Evolutionary conservation across 2,329 filamentous ascomycete species (phyloP), one percentile per base, ranked within the genome.

Genomic region (Aspergillus pseudoglaucus): DNA sequence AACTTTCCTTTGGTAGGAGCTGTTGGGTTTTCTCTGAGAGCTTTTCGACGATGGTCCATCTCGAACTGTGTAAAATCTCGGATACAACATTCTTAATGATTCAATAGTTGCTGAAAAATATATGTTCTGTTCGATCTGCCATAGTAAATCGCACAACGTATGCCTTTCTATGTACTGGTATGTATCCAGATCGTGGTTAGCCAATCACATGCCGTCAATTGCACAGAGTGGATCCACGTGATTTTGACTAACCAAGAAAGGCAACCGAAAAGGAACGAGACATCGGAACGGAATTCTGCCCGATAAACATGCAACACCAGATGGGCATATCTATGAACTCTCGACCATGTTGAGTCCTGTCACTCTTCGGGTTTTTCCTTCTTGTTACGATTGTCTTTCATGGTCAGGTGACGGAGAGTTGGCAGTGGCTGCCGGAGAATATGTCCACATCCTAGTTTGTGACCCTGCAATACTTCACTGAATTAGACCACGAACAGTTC

Each of bases 401-500:
- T 84, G 81, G 79, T 83, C 80, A 6, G 62, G 70, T 35, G 79
- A 83, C 54, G 77, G 78, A 41, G 75, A 78, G 43, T 70, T 84
- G 40, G 80, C 79, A 6, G 63, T 83, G 42, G 77, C 77, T 12
- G 75, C 74, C 9, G 76, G 77, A 45, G 79, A 83, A 56, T 66
- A 72, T 51, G 71, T 82, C 15, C 71, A 79, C 38, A 66, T 83
- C 35, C 59, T 82, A 53, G 69, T 79, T 30, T 50, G 62, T 59
- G 10, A 18, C 33, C 15, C 15, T 17, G n/a, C n/a, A n/a, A 7
- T 17, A 3, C n/a, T 17, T 35, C 17, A 35, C 14, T n/a, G 33
- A 14, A 35, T n/a, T n/a, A n/a, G n/a, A n/a, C n/a, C 33, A 9
- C 17, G 17, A 37, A 37, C 12, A 37, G 9, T 1, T 17, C 33